phyloP scores from a whole-genome alignment of 1,284 basidiomycete species.

The Marasmius fiardii region DNA sequence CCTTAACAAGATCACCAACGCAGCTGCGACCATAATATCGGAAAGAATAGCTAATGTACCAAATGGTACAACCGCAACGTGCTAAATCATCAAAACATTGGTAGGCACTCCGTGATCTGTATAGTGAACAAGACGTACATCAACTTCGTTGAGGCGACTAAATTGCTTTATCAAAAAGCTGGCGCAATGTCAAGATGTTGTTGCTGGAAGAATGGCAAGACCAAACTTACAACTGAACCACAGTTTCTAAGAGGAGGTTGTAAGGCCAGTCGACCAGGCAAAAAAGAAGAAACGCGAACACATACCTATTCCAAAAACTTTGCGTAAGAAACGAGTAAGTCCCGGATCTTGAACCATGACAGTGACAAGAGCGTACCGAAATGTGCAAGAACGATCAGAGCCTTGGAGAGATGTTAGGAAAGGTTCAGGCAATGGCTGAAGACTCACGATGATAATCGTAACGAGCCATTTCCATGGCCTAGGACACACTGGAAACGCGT shows the following conservation, averaged over 20 bases:
- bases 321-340: too few relatives aligned
- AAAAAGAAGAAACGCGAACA: too few relatives aligned
- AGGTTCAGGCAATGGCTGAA: not conserved
- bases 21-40: conserved; percentile 36
- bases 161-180: conserved; percentile 34
- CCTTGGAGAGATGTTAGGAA: conserved; percentile 14
- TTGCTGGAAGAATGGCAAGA: not conserved
- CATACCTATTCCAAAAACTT: conserved; percentile 38
- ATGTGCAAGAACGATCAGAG: conserved; percentile 32
- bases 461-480: conserved; percentile 30
- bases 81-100: conserved; percentile 16
- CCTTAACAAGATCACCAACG: conserved; percentile 35
- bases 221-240: conserved; percentile 28
- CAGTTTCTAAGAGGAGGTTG: conserved; percentile 26
- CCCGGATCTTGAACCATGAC: too few relatives aligned
- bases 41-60: conserved; percentile 36
- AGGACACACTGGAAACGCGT: conserved; percentile 27
- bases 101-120: not conserved
- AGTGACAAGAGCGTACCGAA: conserved; percentile 27
- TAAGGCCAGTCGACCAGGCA: not conserved
- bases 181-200: not conserved
- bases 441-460: conserved; percentile 30
- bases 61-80: conserved; percentile 33
- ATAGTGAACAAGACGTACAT: conserved; percentile 21
- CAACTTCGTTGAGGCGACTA: conserved; percentile 26